These are phyloP conservation scores for Cytospora piceicola DNA, from an alignment of 2,329 filamentous ascomycete genomes.

Conservation along the genomic window DNA sequence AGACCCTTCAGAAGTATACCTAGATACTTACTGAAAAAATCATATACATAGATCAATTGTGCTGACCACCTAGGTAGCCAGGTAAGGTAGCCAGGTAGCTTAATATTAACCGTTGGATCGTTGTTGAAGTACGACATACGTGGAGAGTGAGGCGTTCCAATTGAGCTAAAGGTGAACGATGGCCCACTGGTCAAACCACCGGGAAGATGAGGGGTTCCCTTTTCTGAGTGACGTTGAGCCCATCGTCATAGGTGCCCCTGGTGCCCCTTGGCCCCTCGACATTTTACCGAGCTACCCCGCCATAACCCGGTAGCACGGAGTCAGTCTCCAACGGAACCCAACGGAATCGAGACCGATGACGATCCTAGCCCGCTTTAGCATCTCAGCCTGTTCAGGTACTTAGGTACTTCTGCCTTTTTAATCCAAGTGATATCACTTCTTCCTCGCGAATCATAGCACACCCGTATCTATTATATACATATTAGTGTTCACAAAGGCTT, in stretches of 20 bases:
- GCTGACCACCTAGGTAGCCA: too few species aligned
- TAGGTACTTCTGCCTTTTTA: background rate
- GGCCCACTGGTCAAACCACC: background rate
- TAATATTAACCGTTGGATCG: background rate
- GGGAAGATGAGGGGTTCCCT: conserved; percentile 22
- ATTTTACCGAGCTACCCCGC: conserved; percentile 26
- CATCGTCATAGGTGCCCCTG: conserved; percentile 27
- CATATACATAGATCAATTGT: too few species aligned
- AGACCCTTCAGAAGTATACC: too few species aligned
- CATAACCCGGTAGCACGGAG: conserved; percentile 14
- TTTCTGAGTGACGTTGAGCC: conserved; percentile 13
- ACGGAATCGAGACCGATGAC: conserved; percentile 10
- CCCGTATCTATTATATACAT: background rate
- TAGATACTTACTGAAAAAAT: too few species aligned
- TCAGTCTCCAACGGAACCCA: conserved; percentile 9
- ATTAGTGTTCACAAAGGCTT: background rate
- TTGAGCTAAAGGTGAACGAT: too few species aligned
- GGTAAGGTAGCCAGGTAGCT: too few species aligned
- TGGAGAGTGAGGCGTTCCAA: too few species aligned
- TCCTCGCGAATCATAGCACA: background rate
- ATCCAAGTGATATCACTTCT: background rate
- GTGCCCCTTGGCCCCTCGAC: conserved; percentile 3
- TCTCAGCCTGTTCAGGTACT: background rate
- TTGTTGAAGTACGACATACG: too few species aligned
- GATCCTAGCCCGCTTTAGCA: conserved; percentile 9